Base-by-base conservation (phyloP, 2,329 filamentous ascomycete species). In the Colletotrichum graminicola region DNA sequence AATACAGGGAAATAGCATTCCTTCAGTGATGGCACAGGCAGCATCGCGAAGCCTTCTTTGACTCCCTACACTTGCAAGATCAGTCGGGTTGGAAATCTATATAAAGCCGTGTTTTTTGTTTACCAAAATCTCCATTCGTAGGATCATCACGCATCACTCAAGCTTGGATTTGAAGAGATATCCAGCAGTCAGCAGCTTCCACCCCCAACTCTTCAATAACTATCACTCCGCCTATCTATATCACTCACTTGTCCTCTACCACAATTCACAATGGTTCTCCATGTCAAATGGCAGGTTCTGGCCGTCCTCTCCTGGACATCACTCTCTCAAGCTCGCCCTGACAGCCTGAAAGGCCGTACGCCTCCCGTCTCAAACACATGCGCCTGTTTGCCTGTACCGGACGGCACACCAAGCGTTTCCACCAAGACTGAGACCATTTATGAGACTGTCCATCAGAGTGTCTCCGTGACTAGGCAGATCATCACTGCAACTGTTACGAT, bases 391-490 rank as follows among this genome's bases (percentile, higher is more conserved):
- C 52, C 57, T 36, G 60, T 59, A 14, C 26, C 57, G 32, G 60
- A 59, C 23, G 55, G 55, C 72, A 60, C 67, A 41, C 21, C n/a
- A 67, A 66, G 45, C 65, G 63, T 8, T 41, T 74, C 52, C 43
- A 74, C 51, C 67, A 74, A 63, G 61, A 63, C 61, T 14, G 61
- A 63, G 26, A 63, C 49, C 23, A 26, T 21, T 49, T 26, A 45
- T 8, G 64, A 75, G 39, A 78, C 73, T 12, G 65, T 78, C n/a
- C 76, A 76, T 21, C 71, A 76, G 47, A 57, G 70, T 76, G 32
- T 54, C 10, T 60, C 60, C 6, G 47, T 64, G 8, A 60, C 21
- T 45, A 68, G 29, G 21, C 71, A 77, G 8, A 74, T 74, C 6
- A 70, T 77, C 32, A 76, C 76, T 51, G 73, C 76, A 14, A 74